A percentile compares a stretch with the other conserved stretches of the same genome.
phyloP scores from a whole-genome alignment of 2,329 filamentous ascomycete species.

The Trichoderma sp. region DNA sequence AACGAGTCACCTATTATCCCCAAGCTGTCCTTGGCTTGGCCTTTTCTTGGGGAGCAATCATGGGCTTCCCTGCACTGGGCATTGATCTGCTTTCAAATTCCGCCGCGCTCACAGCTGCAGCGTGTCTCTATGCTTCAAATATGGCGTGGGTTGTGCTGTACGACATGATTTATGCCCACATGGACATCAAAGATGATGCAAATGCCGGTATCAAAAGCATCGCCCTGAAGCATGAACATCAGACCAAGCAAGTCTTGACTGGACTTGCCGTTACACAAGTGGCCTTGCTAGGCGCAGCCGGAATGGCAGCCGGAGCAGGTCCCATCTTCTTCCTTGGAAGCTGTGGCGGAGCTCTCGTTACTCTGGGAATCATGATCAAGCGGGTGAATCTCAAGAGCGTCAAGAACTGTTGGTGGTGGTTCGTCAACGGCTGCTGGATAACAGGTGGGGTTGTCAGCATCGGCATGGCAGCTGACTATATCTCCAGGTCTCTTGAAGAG shows the following conservation, averaged over 20 bases:
- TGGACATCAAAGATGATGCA: conserved; percentile 83
- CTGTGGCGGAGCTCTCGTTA: conserved; percentile 63
- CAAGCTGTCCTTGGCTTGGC: conserved; percentile 81
- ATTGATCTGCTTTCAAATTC: conserved; percentile 69
- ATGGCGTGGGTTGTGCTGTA: conserved; percentile 86
- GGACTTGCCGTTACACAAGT: conserved; percentile 71
- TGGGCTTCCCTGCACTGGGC: conserved; percentile 84
- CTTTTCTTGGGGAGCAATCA: conserved; percentile 86
- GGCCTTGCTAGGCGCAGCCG: conserved; percentile 68
- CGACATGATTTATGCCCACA: conserved; percentile 92
- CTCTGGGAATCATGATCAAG: conserved; percentile 67
- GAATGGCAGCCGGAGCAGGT: conserved; percentile 65
- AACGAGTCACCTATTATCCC: conserved; percentile 84
- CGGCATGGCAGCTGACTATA: conserved; percentile 62
- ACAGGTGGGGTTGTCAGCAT: conserved; percentile 64
- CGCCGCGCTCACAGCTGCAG: conserved; percentile 65
- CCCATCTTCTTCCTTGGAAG: conserved; percentile 69
- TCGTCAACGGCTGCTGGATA: conserved; percentile 69
- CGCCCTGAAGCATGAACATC: conserved; percentile 73
- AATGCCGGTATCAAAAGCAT: conserved; percentile 90
- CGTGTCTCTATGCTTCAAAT: conserved; percentile 73
- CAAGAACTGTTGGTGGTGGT: conserved; percentile 76
- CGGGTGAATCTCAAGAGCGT: conserved; percentile 66
- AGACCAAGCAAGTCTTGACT: conserved; percentile 75
- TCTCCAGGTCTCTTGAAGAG: conserved; percentile 39